Evolutionary conservation across 2,329 filamentous ascomycete species (phyloP), one percentile per base, ranked within the genome.

Genomic region (Pezicula neosporulosa): DNA sequence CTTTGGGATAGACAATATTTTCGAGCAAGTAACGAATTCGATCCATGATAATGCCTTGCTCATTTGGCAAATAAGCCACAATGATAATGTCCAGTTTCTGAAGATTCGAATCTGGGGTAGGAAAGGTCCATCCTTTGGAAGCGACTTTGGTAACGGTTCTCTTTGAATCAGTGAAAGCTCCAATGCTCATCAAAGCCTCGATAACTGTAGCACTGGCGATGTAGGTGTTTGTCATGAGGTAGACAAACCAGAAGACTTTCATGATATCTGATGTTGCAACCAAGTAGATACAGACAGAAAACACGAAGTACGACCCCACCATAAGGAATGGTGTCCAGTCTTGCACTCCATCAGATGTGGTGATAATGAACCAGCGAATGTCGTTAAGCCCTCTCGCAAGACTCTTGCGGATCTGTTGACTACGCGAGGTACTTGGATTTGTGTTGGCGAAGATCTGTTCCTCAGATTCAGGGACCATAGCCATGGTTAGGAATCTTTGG

Each of bases 11-110:
- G 9, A 70, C 63, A 19, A 77, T 67, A 53, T 76, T 70, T 50
- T 76, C 70, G 37, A 76, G 62, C 3, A 72, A 71, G 54, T 77
- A 76, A 24, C 72, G 61, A 13, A 74, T 67, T 9, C 74, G 71
- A 45, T 75, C 73, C 59, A 74, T 67, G 56, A 77, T 75, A 48
- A 77, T 77, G 47, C 76, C 72, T 58, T 74, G 66, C 58, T 77
- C 74, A 51, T 77, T 77, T 7, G 74, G 74, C n/a, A 77, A 64
- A 55, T 77, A 77, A 13, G 74, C 74, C 2, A 77, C 74, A 49
- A 77, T 74, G 49, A 76, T 64, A 38, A 77, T 62, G 53, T 77
- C 74, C 18, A 77, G 64, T 28, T 71, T 68, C 1, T 68, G 67
- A 3, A 77, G 63, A 15, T 73, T 59, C 43, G 65, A 59, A 49